Evolutionary conservation across 148 eudicot genomes (phyloP).

Genomic region (Camellia japonica): DNA sequence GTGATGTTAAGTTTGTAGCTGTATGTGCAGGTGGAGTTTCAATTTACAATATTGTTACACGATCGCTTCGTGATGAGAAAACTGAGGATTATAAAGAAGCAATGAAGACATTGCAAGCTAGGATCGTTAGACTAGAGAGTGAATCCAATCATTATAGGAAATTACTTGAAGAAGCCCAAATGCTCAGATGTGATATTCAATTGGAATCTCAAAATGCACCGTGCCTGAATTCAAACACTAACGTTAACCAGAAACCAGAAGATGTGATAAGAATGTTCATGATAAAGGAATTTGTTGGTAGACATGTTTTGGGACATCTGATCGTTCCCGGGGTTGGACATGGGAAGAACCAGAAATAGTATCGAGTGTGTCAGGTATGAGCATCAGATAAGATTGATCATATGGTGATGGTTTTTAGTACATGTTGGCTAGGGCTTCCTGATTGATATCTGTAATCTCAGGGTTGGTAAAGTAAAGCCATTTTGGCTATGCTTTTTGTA

Average conservation of each 20-base stretch:
- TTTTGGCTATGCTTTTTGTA: no score
- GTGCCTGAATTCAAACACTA: background rate
- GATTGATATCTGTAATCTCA: background rate
- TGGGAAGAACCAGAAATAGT: background rate
- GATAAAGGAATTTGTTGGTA: background rate
- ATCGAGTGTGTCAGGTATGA: background rate
- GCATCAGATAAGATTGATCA: background rate
- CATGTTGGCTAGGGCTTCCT: background rate
- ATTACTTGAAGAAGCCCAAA: background rate
- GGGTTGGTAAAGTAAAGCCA: no score
- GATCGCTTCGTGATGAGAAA: constrained; percentile 5
- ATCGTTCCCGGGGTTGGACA: background rate
- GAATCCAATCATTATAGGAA: background rate
- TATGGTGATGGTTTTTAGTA: background rate
- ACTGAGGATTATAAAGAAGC: background rate
- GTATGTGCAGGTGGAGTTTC: constrained; percentile 10
- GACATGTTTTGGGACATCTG: background rate
- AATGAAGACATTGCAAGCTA: background rate
- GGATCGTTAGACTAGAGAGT: background rate
- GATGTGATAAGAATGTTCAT: background rate
- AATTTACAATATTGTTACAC: background rate
- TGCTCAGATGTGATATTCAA: background rate
- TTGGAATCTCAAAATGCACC: background rate
- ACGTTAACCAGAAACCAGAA: background rate
- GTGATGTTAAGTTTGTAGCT: background rate